These are phyloP conservation scores for Populus nigra DNA, from an alignment of 345 rosid genomes.

Conservation along the genomic window DNA sequence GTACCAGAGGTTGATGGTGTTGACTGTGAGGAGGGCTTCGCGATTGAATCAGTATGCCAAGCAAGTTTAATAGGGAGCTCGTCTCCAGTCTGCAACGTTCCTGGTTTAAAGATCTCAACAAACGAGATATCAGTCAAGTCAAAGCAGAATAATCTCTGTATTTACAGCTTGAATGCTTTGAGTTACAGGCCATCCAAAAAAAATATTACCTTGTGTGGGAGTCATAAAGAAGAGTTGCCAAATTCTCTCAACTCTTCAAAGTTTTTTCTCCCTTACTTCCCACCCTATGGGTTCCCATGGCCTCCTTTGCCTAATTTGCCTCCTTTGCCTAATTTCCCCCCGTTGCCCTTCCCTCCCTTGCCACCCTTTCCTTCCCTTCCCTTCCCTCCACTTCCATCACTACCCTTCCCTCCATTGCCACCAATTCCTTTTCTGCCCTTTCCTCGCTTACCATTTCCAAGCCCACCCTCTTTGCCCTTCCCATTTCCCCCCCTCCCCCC, in stretches of 20 bases:
- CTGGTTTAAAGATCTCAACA: slow-evolving; percentile 49
- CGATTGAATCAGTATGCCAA: slow-evolving; percentile 52
- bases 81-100: slow-evolving; percentile 46
- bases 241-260: slow-evolving; percentile 48
- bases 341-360: slow-evolving; percentile 27
- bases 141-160: slow-evolving; percentile 70
- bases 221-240: slow-evolving; percentile 21
- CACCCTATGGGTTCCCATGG: slow-evolving; percentile 60
- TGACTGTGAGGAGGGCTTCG: slow-evolving; percentile 67
- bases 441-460: not conserved
- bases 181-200: slow-evolving; percentile 57
- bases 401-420: not conserved
- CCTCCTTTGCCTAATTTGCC: slow-evolving; percentile 35
- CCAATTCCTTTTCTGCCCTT: slow-evolving; percentile 18
- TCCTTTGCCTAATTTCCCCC: slow-evolving; percentile 22
- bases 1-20: slow-evolving; percentile 77
- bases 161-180: slow-evolving; percentile 74
- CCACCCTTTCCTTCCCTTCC: slow-evolving; percentile 31
- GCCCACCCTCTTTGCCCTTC: slow-evolving; percentile 19
- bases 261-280: slow-evolving; percentile 51
- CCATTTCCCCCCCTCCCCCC: slow-evolving; percentile 21
- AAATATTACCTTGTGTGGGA: slow-evolving; percentile 55
- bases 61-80: slow-evolving; percentile 50
- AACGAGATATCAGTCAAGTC: slow-evolving; percentile 71
- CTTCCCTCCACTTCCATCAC: slow-evolving; percentile 21